A percentile compares a stretch with the other conserved stretches of the same genome.
These are phyloP conservation scores for Colletotrichum kahawae DNA, from an alignment of 2,329 filamentous ascomycete species.

Conservation along the genomic window DNA sequence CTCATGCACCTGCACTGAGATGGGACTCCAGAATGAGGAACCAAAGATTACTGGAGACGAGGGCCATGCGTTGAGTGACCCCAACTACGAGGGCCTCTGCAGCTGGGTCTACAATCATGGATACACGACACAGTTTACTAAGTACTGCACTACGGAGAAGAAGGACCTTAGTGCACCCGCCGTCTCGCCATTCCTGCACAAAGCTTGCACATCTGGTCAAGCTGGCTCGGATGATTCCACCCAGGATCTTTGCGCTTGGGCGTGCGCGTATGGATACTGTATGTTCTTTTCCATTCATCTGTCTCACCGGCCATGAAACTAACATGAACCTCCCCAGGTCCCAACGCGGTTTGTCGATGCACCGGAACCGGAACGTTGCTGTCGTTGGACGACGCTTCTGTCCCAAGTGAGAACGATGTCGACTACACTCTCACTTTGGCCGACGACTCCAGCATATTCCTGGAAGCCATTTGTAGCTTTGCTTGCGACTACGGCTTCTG, in stretches of 20 bases:
- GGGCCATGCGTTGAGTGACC: neutral
- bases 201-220: neutral
- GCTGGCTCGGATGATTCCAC: neutral
- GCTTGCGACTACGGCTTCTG: neutral
- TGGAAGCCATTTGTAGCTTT: neutral
- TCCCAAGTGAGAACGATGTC: neutral
- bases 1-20: neutral
- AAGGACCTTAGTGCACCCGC: neutral
- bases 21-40: neutral
- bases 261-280: neutral
- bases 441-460: neutral
- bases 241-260: neutral
- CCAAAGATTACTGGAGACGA: neutral
- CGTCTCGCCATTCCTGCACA: neutral
- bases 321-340: neutral
- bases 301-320: neutral
- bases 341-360: neutral
- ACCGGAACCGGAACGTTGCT: neutral
- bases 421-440: neutral
- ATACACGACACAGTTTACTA: neutral
- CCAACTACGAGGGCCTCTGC: neutral
- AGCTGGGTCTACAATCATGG: neutral
- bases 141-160: neutral
- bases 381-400: neutral
- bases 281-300: neutral